Percentiles rank a stretch among this genome's conserved stretches.
phyloP scores from a whole-genome alignment of 164 flowering plant genomes.

The grape (Vitis vinifera) region ASM3070453v1 NC_081817.1:28502501-28503000 shows the following conservation, averaged over 20 bases:
- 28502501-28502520: background rate
- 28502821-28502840: conserved; percentile 20
- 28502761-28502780: conserved; percentile 37
- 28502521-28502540: background rate
- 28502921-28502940: conserved; percentile 43
- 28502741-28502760: conserved; percentile 21
- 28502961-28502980: conserved; percentile 48
- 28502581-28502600: background rate
- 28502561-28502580: background rate
- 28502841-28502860: conserved; percentile 26
- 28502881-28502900: conserved; percentile 92
- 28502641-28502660: background rate
- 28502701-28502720: too few species aligned
- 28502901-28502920: conserved; percentile 51
- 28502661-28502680: too few species aligned
- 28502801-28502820: conserved; percentile 43
- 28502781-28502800: conserved; percentile 70
- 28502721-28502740: background rate
- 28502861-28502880: conserved; percentile 46
- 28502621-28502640: conserved; percentile 6
- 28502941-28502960: conserved; percentile 60
- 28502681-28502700: too few species aligned
- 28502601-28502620: background rate
- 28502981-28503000: conserved; percentile 53
- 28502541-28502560: background rate